A percentile compares a stretch with the other conserved stretches of the same genome.
These are phyloP conservation scores for Aspergillus asperescens DNA, from an alignment of 495 filamentous ascomycete species.

Conservation along the genomic window DNA sequence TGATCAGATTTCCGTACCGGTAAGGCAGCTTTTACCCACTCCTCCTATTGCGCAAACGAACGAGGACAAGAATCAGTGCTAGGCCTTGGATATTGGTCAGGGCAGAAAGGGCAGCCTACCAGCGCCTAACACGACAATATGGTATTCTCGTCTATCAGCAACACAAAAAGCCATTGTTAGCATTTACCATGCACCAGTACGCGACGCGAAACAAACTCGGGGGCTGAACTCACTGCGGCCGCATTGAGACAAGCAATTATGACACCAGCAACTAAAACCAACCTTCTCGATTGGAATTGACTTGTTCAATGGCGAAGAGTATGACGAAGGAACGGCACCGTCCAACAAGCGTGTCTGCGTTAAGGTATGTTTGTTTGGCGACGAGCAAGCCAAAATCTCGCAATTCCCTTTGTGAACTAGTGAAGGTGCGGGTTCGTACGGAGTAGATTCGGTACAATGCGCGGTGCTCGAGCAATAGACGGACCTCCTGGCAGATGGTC, in stretches of 20 bases:
- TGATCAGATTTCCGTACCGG: conserved; percentile 56
- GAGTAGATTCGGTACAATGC: conserved; percentile 11
- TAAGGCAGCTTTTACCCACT: conserved; percentile 96
- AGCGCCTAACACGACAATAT: conserved; percentile 86
- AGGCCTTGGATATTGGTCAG: conserved; percentile 5
- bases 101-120: conserved; percentile 48
- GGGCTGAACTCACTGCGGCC: conserved; percentile 45
- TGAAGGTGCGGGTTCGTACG: conserved; percentile 1
- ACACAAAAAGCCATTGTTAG: conserved; percentile 21
- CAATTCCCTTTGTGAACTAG: background rate
- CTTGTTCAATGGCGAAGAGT: conserved; percentile 3
- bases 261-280: conserved; percentile 8
- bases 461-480: conserved; percentile 8
- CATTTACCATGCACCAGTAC: conserved; percentile 11
- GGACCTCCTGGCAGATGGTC: conserved; percentile 14
- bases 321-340: background rate
- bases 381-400: background rate
- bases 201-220: background rate
- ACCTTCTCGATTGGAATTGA: background rate
- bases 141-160: conserved; percentile 66
- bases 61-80: conserved; percentile 15
- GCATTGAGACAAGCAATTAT: conserved; percentile 36
- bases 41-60: conserved; percentile 57
- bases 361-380: background rate
- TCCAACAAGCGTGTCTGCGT: background rate